phyloP scores from a whole-genome alignment of 176 grass and related monocot genomes.

The Zizania latifolia region DNA sequence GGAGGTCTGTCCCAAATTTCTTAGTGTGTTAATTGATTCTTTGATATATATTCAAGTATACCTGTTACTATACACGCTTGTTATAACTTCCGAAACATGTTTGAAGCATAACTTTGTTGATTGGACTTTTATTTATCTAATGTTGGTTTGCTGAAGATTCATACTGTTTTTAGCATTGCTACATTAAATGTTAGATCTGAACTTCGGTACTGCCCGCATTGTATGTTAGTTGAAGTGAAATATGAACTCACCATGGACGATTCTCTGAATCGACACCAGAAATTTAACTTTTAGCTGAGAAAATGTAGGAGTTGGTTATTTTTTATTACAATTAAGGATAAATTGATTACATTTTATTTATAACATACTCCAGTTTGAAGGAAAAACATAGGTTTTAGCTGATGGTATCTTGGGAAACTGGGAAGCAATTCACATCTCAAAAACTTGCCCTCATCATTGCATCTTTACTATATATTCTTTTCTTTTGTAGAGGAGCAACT shows the following conservation, averaged over 20 bases:
- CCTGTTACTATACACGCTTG: not conserved
- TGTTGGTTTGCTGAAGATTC: not conserved
- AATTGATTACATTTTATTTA: not conserved
- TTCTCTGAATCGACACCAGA: not conserved
- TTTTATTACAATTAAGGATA: not conserved
- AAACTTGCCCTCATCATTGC: no score
- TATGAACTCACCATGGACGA: not conserved
- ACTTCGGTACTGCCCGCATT: not conserved
- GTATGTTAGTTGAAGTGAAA: conserved; percentile 6
- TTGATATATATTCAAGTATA: not conserved
- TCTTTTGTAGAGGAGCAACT: not conserved
- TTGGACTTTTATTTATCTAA: not conserved
- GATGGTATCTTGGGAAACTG: not conserved
- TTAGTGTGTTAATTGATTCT: not conserved
- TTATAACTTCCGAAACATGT: conserved; percentile 6
- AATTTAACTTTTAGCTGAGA: not conserved
- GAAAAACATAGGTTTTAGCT: conserved; percentile 2
- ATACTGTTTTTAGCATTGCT: not conserved
- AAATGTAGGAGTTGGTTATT: not conserved
- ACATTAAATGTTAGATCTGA: not conserved
- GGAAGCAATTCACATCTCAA: no score
- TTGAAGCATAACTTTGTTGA: not conserved
- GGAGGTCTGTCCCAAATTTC: conserved; percentile 51
- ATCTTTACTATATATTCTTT: not conserved
- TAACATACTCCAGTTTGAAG: not conserved